Evolutionary conservation across 2,329 filamentous ascomycete genomes (phyloP).

Genomic region (Scopulariopsis brevicaulis): DNA sequence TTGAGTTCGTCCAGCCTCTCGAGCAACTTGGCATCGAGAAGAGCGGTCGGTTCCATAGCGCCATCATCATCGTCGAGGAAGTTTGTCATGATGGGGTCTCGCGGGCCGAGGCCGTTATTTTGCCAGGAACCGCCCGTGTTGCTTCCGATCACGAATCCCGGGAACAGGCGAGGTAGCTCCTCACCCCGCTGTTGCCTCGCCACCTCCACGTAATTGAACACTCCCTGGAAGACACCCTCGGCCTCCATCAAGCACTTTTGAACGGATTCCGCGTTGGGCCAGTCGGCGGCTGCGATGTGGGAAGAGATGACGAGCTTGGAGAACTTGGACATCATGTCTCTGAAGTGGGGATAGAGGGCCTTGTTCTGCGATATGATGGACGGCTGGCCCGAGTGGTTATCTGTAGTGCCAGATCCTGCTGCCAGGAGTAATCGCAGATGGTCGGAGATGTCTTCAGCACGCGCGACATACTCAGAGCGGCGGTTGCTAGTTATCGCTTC

Average conservation of each 20-base stretch:
- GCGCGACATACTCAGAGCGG: slow-evolving; percentile 81
- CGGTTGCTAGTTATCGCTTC: slow-evolving; percentile 76
- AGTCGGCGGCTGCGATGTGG: slow-evolving; percentile 93
- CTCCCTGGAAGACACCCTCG: slow-evolving; percentile 87
- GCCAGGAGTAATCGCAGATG: slow-evolving; percentile 88
- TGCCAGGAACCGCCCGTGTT: slow-evolving; percentile 81
- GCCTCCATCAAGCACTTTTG: slow-evolving; percentile 94
- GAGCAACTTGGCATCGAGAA: slow-evolving; percentile 66
- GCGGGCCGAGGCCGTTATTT: slow-evolving; percentile 52
- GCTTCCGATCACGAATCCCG: slow-evolving; percentile 85
- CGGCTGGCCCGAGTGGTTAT: slow-evolving; percentile 96
- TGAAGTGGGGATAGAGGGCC: slow-evolving; percentile 89
- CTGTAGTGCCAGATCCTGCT: slow-evolving; percentile 90
- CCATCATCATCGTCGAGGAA: slow-evolving; percentile 78
- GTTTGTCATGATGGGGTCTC: slow-evolving; percentile 66
- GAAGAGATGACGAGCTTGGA: slow-evolving; percentile 98
- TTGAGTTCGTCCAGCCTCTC: slow-evolving; percentile 80
- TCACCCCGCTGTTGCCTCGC: slow-evolving; percentile 88
- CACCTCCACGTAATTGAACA: slow-evolving; percentile 94
- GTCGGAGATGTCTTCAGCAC: slow-evolving; percentile 97
- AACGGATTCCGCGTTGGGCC: slow-evolving; percentile 85
- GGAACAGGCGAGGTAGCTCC: slow-evolving; percentile 83
- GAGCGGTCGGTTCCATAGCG: slow-evolving; percentile 56
- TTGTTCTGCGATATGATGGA: slow-evolving; percentile 99
- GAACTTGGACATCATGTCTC: slow-evolving; percentile 99